Base-by-base conservation (phyloP, 2,329 filamentous ascomycete genomes). In the Bisporella sp. region DNA sequence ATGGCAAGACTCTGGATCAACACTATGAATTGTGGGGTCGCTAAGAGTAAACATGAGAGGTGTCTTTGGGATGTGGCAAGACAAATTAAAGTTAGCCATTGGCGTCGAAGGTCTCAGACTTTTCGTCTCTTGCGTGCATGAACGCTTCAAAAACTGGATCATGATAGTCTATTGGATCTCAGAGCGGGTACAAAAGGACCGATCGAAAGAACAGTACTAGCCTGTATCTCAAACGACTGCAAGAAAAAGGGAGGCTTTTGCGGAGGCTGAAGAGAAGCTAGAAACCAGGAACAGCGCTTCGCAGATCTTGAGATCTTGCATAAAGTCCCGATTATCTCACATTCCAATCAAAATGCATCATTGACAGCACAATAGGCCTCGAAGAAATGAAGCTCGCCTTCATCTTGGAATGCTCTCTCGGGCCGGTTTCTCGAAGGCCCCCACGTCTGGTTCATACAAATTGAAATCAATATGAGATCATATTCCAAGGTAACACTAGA, bases 1-100 rank as follows among this genome's bases (percentile, higher is more conserved):
- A 37, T 37, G 35, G n/a, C 35, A 37, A 9, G 35, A n/a, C 8
- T 39, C 35, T 9, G 35, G 9, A n/a, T 39, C 35, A 9, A n/a
- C 8, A 9, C 2, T n/a, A 39, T 21, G 21, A n/a, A 39, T n/a
- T 39, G 35, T 39, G 35, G 35, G 35, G 35, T 39, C 35, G 35
- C n/a, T 39, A 39, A 39, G 8, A 39, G n/a, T 39, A 39, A 9
- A n/a, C 35, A 39, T 9, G 8, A 39, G 9, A 9, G 35, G 9
- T 39, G 9, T 39, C 35, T n/a, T 39, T 9, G 8, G 35, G 35
- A 39, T n/a, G 35, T 39, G 35, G 35, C 35, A 39, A 62, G 68
- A 40, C 60, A 79, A 54, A 71, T 79, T 50, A 72, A 73, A 68
- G 76, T 75, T 60, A 41, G 67, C 21, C 21, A 21, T 21, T 43